Evolutionary conservation across 2,329 filamentous ascomycete species (phyloP), one percentile per base, ranked within the genome.

Genomic region (Biscogniauxia mediterranea): DNA sequence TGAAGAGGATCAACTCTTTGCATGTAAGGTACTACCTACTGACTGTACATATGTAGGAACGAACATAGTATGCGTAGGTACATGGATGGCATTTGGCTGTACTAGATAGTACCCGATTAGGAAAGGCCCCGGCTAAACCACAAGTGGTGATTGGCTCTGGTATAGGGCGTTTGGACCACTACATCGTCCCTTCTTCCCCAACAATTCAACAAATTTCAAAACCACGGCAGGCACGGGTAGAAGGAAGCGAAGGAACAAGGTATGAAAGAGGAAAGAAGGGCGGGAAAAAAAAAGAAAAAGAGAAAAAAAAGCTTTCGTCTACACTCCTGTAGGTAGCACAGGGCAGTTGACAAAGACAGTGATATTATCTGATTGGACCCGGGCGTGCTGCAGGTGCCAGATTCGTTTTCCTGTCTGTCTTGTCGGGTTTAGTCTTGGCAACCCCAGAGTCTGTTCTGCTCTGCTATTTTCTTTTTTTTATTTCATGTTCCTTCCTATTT

Each of bases 181-280:
- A 68, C 66, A 55, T 53, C 63, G 65, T 63, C 55, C 63, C 60
- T 57, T 51, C 62, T 69, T 66, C 69, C 71, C 71, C 71, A 73
- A 73, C 71, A 73, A 73, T 73, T 73, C 71, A 73, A 73, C 71
- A 73, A 70, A 71, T 72, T 71, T 66, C 69, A 60, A 32, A 65
- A 67, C 67, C 67, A 59, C n/a, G n/a, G n/a, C n/a, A n/a, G n/a
- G n/a, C n/a, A n/a, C 64, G 61, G 64, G 60, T 63, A 64, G 64
- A 62, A 60, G 46, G 52, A 38, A 19, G 54, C 32, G 20, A 25
- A 32, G 21, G 13, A 19, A 52, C 8, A 46, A 46, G 63, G 55
- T 57, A 55, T 61, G 52, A 64, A 66, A 66, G 58, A 56, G 63
- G 55, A 57, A 55, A 59, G 52, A 64, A 66, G 64, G 57, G 54